Evolutionary conservation across 495 filamentous ascomycete species (phyloP), one percentile per base, ranked within the genome.

Genomic region (Penicillium angulare): DNA sequence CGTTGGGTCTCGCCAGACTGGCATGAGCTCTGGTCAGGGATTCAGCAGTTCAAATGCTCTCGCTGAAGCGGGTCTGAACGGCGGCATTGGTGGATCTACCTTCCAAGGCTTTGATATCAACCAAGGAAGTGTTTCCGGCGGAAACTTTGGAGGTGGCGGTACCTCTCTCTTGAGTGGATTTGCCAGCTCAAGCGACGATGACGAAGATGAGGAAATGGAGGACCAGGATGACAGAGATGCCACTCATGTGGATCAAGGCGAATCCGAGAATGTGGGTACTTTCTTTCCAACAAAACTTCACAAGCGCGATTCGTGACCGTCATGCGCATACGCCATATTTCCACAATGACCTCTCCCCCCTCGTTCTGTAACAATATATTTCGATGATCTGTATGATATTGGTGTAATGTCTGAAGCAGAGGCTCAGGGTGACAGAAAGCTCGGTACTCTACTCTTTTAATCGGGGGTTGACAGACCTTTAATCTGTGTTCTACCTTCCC

Each of bases 131-230:
- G 81, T 82, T 31, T 77, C 81, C 15, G 76, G 83, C 46, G 84
- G 85, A 21, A 79, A 81, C 13, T 90, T 90, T 61, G 80, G 80
- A 23, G 71, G 82, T 44, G 82, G 82, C 55, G 78, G 81, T 32
- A 82, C 81, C 47, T 84, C 86, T 26, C 74, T 95, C n/a, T 77
- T 91, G 48, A 93, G 89, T 64, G 92, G 89, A n/a, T 98, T 97
- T 67, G 90, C 88, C 55, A 93, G 87, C 71, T 95, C 89, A 10
- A 96, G 90, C 60, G 91, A 95, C 54, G 93, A 95, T 55, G 93
- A 97, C 58, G 93, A 97, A 48, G 93, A 98, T 54, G 93, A 97
- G 57, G 93, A 98, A 53, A 85, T 89, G 81, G 88, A 90, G 45
- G 91, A 92, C 59, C 86, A 92, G 42, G 89, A 86, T 49, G 90